Evolutionary conservation across 1,139 yeast genomes (phyloP), one percentile per base, ranked within the genome.

Genomic region (Diutina sp.): DNA sequence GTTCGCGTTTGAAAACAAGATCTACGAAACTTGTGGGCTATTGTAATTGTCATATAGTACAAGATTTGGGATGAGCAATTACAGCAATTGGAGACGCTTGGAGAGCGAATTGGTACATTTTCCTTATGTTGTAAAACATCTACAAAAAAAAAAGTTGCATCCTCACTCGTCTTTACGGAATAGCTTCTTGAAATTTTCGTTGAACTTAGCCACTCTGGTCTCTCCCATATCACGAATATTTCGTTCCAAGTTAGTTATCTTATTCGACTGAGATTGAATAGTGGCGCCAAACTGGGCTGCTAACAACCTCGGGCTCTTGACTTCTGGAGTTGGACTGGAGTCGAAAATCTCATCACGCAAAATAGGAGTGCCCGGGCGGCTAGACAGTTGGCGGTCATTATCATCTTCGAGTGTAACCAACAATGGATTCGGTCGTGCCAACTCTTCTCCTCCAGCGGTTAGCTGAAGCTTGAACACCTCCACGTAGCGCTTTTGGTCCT

Each of bases 101-200:
- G 25, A 21, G 25, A 21, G 25, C 3, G 25, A 21, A 2, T 21
- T 21, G 25, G 3, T 21, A 21, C 25, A 21, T 21, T 21, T 21
- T 21, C 25, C 4, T 21, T 21, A 21, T 21, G 25, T 21, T 21
- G 25, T 21, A 21, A 21, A 21, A 21, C 2, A 21, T 4, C 25
- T 21, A 35, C 3, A 35, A 12, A 35, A 2, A 11, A 1, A 11
- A 11, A 7, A 35, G 41, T 5, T 12, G 16, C 16, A 12, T 29
- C 9, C 21, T 30, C 25, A 50, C 14, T 64, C 64, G 56, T 79
- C 83, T 61, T 79, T 76, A 53, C 82, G 71, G 67, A 84, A 84
- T 56, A 84, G 74, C 62, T 83, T 77, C 2, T 76, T 78, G 66
- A 81, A 76, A 60, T 82, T 82, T 62, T 82, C 86, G 63, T 82